Evolutionary conservation across 1,139 yeast genomes (phyloP).

Genomic region (Casaregolazyma suthepensis): DNA sequence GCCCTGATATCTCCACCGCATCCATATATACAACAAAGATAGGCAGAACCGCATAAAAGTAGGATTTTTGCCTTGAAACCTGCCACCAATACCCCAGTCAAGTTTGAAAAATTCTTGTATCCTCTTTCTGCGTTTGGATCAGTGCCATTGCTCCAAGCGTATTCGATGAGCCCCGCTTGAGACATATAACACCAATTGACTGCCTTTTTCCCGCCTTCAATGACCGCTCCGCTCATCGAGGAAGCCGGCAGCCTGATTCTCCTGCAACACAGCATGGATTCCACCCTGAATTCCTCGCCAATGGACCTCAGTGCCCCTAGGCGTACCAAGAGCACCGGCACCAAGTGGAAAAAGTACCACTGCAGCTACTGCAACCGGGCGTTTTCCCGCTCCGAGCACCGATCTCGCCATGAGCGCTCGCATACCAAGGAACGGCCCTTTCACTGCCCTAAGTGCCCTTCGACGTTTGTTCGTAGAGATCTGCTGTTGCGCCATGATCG

Average conservation of each 20-base stretch:
- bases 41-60: not conserved
- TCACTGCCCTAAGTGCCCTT: constrained; percentile 63
- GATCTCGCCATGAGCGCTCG: constrained; percentile 75
- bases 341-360: constrained; percentile 44
- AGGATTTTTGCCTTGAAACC: not conserved
- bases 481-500: constrained; percentile 69
- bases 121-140: not conserved
- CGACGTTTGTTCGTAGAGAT: constrained; percentile 72
- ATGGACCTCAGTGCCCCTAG: not conserved
- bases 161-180: not conserved
- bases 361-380: constrained; percentile 80
- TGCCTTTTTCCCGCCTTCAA: not conserved
- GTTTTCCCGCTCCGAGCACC: constrained; percentile 75
- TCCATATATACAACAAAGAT: not conserved
- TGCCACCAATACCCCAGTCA: not conserved
- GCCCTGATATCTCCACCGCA: not conserved
- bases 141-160: not conserved
- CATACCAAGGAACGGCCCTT: constrained; percentile 82
- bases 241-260: not conserved
- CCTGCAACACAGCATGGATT: not conserved
- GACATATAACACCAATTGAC: not conserved
- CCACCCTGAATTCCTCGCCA: not conserved
- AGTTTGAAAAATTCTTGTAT: not conserved
- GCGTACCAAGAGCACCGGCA: not conserved
- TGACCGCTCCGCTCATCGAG: not conserved